Base-by-base conservation (phyloP, 2,329 filamentous ascomycete genomes). In the Colletotrichum sp. region DNA sequence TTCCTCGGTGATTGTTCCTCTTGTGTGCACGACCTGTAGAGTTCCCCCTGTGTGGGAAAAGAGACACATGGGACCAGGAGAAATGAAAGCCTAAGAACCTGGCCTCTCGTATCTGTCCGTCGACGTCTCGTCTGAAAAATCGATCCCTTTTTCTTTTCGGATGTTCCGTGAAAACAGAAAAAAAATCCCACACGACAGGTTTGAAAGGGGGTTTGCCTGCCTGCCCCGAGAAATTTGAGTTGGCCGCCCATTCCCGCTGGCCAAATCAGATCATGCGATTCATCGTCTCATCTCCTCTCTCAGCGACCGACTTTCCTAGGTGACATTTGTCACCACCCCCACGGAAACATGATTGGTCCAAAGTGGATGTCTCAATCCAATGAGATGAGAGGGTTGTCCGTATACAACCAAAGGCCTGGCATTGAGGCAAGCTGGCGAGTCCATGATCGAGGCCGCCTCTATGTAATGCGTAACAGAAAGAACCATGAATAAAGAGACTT, bases 231-330 rank as follows among this genome's bases (percentile, higher is more conserved):
- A 72, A 59, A 73, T 32, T 52, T 59, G 73, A 75, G 64, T 75
- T 73, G 73, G 57, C 70, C 73, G 48, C 63, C 73, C 39, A 63
- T 72, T 55, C 69, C 59, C 64, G 70, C 64, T 73, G 73, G 64
- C 64, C 70, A 73, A 75, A 73, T 64, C 73, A 73, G 60, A 75
- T 65, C 73, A 64, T 75, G 70, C 44, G 70, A 73, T 65, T 75
- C 73, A 68, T 73, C 73, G 73, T 73, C 64, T 73, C 73, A 52
- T 74, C 68, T 68, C 57, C 44, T 44, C 57, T 39, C 44, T 59
- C 39, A 30, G 67, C 59, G 34, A 67, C 68, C 55, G 52, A 72
- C n/a, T 48, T 48, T 66, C 61, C 61, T 30, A 32, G 59, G 44
- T 64, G 59, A 48, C 66, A 57, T 39, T 61, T 52, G 30, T 30